Evolutionary conservation across 176 grass and related monocot species (phyloP), one percentile per base, ranked within the genome.

Genomic region (Bromus sterilis): DNA sequence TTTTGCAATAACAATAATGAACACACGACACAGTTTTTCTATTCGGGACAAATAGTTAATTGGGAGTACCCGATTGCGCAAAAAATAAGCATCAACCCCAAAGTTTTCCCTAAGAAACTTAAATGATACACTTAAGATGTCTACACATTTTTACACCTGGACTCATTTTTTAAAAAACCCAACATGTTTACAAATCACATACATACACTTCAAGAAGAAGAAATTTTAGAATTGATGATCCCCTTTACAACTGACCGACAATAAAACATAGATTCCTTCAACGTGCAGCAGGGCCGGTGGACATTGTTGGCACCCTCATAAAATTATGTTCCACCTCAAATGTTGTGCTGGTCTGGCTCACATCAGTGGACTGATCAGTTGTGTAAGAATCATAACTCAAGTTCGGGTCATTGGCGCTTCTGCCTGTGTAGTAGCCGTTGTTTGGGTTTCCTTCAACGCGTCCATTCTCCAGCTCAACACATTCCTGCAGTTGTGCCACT

Each of bases 401-500:
- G 76, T 85, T 75, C 0, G 48, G 68, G 11, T 60, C 39, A 21
- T 9, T 23, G 64, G 9, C 25, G 1, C 37, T n/a, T 55, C 16
- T 42, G 0, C 55, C 77, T 0, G 77, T 42, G 83, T 71, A 65
- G 32, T 62, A 69, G 36, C 36, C 8, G 2, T 25, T 24, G 3
- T 18, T 85, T 16, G 30, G 2, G 66, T 56, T 39, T 8, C 82
- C 36, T 4, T 11, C 10, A 11, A 1, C 3, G 20, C 0, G 63
- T 13, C 1, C 56, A 16, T 78, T 46, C 55, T 88, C 91, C 6
- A 94, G 68, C 28, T 80, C 82, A 2, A 94, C 34, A 79, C 91
- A 91, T 29, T 88, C 82, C 11, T 88, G 70, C n/a, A 94, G 60
- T 63, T 91, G 86, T 31, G 36, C 40, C 24, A 86, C 88, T 9